Percentiles rank a stretch among this genome's conserved stretches.
Evolutionary conservation across 2,329 filamentous ascomycete genomes (phyloP).

Genomic region (Pseudohalonectria lignicola): DNA sequence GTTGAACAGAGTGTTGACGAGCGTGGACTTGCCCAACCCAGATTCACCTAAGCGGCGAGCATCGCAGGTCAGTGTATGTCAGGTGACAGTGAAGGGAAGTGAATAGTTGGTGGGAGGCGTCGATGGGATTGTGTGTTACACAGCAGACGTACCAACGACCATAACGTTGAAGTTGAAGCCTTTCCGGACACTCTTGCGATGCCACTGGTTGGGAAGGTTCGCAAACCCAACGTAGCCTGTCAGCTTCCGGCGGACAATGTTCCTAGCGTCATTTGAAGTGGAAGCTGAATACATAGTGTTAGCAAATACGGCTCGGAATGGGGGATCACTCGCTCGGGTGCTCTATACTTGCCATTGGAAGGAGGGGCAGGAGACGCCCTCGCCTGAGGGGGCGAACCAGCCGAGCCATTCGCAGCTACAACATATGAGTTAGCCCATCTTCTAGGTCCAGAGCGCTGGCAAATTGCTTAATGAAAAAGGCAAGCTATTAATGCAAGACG

Average conservation of each 20-base stretch:
- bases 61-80: no score
- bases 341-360: constrained; percentile 24
- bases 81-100: no score
- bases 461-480: constrained; percentile 10
- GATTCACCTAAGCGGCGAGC: constrained; percentile 68
- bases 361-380: constrained; percentile 27
- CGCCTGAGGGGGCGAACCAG: constrained; percentile 25
- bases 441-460: constrained; percentile 3
- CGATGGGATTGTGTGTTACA: no score
- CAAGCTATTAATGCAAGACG: no score
- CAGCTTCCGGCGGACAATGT: constrained; percentile 96
- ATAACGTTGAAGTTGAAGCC: constrained; percentile 99
- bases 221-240: constrained; percentile 98
- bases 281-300: constrained; percentile 3
- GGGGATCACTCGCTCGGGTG: constrained; percentile 10
- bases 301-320: background rate
- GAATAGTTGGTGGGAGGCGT: no score
- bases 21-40: constrained; percentile 94
- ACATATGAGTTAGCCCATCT: constrained; percentile 12
- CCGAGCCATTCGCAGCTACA: constrained; percentile 30
- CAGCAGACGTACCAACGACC: constrained; percentile 79
- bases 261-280: constrained; percentile 63
- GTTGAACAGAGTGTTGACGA: constrained; percentile 99
- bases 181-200: constrained; percentile 99
- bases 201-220: constrained; percentile 99